phyloP scores from a whole-genome alignment of 129 eudicot genomes.

The Smallanthus sonchifolius region DNA sequence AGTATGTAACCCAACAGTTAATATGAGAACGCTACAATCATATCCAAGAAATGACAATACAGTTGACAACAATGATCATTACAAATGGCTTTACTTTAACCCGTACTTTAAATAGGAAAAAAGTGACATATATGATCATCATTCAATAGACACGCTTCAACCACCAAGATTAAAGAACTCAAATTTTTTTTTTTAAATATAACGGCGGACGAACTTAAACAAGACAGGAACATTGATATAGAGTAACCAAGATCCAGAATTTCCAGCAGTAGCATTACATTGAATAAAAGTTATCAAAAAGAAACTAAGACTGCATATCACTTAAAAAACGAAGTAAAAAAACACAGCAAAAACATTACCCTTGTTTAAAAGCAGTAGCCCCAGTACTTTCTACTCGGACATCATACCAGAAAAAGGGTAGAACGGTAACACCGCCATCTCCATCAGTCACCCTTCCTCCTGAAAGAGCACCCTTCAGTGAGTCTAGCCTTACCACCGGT shows the following conservation, averaged over 20 bases:
- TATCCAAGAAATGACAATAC: too few relatives aligned
- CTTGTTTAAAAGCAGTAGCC: constrained; percentile 4
- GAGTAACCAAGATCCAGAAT: not conserved
- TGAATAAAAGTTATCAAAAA: constrained; percentile 5
- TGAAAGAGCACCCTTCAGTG: constrained; percentile 39
- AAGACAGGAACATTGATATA: not conserved
- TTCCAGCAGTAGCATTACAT: constrained; percentile 8
- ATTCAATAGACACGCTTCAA: too few relatives aligned
- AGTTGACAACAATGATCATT: too few relatives aligned
- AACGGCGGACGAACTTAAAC: not conserved
- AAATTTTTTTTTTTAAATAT: too few relatives aligned
- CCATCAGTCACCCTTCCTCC: constrained; percentile 40
- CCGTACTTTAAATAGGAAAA: too few relatives aligned
- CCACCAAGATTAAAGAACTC: too few relatives aligned
- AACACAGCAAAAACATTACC: constrained; percentile 25
- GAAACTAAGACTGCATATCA: constrained; percentile 11
- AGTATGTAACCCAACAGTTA: too few relatives aligned
- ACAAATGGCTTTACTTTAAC: too few relatives aligned
- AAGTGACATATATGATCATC: too few relatives aligned
- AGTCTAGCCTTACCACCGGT: constrained; percentile 48
- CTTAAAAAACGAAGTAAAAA: not conserved
- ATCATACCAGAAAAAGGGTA: not conserved
- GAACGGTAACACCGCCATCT: not conserved
- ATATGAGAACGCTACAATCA: too few relatives aligned
- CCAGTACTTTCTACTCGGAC: constrained; percentile 1